Conservation (phyloP, 129 eudicot genomes). For the Flaveria trinervia region DNA sequence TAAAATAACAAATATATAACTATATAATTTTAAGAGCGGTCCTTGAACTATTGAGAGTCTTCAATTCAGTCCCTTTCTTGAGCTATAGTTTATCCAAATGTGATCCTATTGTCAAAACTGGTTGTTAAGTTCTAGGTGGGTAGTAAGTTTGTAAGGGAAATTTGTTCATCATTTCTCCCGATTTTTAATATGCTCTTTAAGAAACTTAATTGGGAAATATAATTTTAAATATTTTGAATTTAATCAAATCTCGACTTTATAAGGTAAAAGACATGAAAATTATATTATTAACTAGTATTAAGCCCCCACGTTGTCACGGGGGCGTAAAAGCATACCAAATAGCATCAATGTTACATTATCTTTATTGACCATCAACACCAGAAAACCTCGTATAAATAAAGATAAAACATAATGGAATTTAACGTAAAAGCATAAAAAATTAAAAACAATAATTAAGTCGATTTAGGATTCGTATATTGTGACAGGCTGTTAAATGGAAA, state of each 20-base stretch:
- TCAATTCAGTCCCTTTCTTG: not conserved
- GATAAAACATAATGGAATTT: too few relatives aligned
- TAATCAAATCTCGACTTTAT: not conserved
- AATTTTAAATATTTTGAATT: not conserved
- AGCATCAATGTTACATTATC: too few relatives aligned
- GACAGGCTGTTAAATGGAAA: too few relatives aligned
- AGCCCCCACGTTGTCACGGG: too few relatives aligned
- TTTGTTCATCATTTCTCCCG: not conserved
- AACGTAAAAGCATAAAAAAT: too few relatives aligned
- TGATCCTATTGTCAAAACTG: not conserved
- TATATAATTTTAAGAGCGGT: not conserved
- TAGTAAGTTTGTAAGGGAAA: slow-evolving; percentile 14
- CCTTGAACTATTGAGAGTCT: slow-evolving; percentile 1
- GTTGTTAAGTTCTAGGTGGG: slow-evolving; percentile 18
- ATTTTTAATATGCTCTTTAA: not conserved
- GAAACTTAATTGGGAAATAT: not conserved
- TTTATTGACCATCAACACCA: too few relatives aligned
- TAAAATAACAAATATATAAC: too few relatives aligned
- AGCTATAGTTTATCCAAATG: not conserved
- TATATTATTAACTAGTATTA: not conserved
- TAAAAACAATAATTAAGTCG: too few relatives aligned
- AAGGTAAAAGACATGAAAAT: not conserved
- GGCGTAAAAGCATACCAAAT: too few relatives aligned
- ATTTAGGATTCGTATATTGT: too few relatives aligned
- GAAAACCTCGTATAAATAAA: too few relatives aligned